phyloP scores from a whole-genome alignment of 2,329 filamentous ascomycete genomes.

The Penicillium sp. region DNA sequence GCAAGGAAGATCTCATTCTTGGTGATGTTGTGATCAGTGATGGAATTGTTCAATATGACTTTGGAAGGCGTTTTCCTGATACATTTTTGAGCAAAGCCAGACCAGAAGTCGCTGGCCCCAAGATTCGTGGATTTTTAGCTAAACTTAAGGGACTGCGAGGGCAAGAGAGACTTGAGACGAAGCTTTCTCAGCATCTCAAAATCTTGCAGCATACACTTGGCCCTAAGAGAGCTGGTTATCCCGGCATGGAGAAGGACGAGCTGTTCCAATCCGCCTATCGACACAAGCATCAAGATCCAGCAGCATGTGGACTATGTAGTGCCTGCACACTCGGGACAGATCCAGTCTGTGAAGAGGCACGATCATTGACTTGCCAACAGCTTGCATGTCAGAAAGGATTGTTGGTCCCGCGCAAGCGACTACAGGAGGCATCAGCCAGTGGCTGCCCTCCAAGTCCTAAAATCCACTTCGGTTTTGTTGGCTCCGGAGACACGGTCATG shows the following conservation, averaged over 20 bases:
- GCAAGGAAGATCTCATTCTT: not conserved
- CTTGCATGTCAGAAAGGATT: not conserved
- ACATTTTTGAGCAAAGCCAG: not conserved
- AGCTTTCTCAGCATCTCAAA: not conserved
- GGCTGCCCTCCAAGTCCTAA: not conserved
- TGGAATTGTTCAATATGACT: slow-evolving; percentile 4
- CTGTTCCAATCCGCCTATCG: not conserved
- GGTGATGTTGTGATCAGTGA: slow-evolving; percentile 4
- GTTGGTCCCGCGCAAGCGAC: not conserved
- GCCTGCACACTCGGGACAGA: not conserved
- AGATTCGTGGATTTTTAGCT: not conserved
- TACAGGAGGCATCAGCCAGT: not conserved
- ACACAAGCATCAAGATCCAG: slow-evolving; percentile 1
- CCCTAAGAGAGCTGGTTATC: not conserved
- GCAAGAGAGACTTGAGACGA: not conserved
- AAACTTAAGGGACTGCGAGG: not conserved
- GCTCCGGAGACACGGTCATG: slow-evolving; percentile 2
- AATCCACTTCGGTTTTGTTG: not conserved
- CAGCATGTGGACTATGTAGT: not conserved
- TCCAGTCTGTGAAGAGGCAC: not conserved
- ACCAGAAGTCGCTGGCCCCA: not conserved
- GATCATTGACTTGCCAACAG: not conserved
- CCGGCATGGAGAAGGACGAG: not conserved
- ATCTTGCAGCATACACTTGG: not conserved
- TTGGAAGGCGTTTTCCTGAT: not conserved